Evolutionary conservation across 2,329 filamentous ascomycete genomes (phyloP).

Genomic region (Trichoderma koningii): DNA sequence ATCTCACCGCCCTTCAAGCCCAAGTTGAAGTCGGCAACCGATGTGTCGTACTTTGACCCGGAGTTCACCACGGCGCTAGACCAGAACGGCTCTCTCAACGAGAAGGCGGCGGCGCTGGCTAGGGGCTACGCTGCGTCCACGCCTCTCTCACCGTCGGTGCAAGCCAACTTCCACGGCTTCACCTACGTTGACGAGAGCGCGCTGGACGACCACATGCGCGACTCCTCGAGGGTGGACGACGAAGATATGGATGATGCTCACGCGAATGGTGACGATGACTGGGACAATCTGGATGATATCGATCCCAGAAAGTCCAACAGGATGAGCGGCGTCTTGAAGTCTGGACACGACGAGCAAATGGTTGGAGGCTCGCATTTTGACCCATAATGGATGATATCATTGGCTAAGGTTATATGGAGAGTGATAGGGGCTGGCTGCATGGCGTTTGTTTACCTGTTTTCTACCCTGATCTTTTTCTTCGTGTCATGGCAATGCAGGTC

Average conservation of each 20-base stretch:
- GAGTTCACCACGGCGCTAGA: slow-evolving; percentile 96
- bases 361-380: slow-evolving; percentile 66
- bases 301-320: slow-evolving; percentile 56
- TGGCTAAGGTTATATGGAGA: slow-evolving; percentile 1
- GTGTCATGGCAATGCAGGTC: slow-evolving; percentile 30
- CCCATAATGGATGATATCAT: slow-evolving; percentile 47
- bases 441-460: slow-evolving; percentile 24
- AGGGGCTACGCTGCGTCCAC: slow-evolving; percentile 86
- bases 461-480: slow-evolving; percentile 33
- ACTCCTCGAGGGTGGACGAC: slow-evolving; percentile 48
- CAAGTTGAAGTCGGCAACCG: slow-evolving; percentile 91
- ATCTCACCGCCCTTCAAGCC: slow-evolving; percentile 97
- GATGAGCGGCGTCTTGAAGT: slow-evolving; percentile 65
- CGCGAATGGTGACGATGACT: slow-evolving; percentile 54
- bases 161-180: slow-evolving; percentile 97
- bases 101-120: slow-evolving; percentile 82
- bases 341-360: slow-evolving; percentile 63
- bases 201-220: slow-evolving; percentile 80
- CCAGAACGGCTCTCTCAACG: slow-evolving; percentile 83
- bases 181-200: slow-evolving; percentile 98
- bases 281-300: slow-evolving; percentile 61
- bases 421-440: background rate
- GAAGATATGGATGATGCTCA: slow-evolving; percentile 65
- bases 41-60: slow-evolving; percentile 97
- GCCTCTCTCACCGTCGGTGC: slow-evolving; percentile 89